These are phyloP conservation scores for Fusarium mundagurra DNA, from an alignment of 2,329 filamentous ascomycete genomes.

Conservation along the genomic window DNA sequence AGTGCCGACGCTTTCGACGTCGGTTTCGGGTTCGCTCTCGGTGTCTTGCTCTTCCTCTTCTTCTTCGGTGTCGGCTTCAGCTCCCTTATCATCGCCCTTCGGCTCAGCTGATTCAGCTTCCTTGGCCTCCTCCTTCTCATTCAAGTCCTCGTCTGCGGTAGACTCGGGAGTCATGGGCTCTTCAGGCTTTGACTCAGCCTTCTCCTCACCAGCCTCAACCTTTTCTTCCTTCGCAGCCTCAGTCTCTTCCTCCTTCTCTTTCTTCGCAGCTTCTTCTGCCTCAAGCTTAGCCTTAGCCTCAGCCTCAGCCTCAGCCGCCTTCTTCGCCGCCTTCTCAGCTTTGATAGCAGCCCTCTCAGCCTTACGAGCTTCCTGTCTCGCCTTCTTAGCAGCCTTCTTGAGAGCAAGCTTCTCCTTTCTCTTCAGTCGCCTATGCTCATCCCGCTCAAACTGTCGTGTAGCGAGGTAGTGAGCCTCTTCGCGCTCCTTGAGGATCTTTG, in stretches of 20 bases:
- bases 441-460: conserved; percentile 50
- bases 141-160: conserved; percentile 1
- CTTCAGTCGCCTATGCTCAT: conserved; percentile 50
- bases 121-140: conserved; percentile 3
- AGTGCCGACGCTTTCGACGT: conserved; percentile 46
- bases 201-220: neutral
- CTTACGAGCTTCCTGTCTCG: conserved; percentile 12
- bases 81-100: neutral
- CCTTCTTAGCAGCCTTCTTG: conserved; percentile 67
- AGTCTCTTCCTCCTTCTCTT: conserved; percentile 23
- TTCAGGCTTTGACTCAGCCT: conserved; percentile 12
- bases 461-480: conserved; percentile 50
- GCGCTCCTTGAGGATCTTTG: conserved; percentile 56
- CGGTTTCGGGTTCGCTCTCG: conserved; percentile 30
- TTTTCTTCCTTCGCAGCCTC: conserved; percentile 1
- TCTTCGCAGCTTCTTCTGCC: conserved; percentile 39
- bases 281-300: conserved; percentile 3
- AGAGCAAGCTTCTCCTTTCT: conserved; percentile 87
- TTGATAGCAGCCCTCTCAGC: conserved; percentile 33
- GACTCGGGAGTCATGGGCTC: conserved; percentile 37
- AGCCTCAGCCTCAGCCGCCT: conserved; percentile 25
- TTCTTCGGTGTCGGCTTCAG: neutral
- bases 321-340: conserved; percentile 23
- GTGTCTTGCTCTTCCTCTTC: neutral
- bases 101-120: neutral